Base-by-base conservation (phyloP, 495 filamentous ascomycete genomes). In the Evernia prunastri region DNA sequence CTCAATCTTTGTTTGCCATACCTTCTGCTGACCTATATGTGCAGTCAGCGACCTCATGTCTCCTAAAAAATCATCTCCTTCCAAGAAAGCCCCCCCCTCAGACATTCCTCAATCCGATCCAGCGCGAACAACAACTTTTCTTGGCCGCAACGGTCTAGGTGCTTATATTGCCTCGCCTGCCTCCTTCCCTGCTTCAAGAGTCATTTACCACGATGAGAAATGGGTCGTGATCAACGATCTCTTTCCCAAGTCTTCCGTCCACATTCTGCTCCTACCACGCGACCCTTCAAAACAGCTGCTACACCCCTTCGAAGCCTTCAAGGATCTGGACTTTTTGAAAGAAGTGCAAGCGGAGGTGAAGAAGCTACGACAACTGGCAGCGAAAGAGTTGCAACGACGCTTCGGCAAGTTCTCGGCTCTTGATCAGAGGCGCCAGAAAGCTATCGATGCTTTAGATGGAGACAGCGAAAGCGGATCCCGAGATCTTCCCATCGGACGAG, bases 261-360 rank as follows among this genome's bases (percentile, higher is more conserved):
- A 98, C 74, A 78, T 90, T 0, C 90, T 98, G 18, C 84, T 98
- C 13, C 83, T 98, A 5, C 90, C 92, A 13, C 88, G 92, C 29
- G 83, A 89, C 47, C 73, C 78, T 0, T 66, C 77, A 3, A 86
- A 86, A 69, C 83, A 78, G 65, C 72, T 78, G 13, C 77, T 85
- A 17, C 89, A 95, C 65, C 92, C 92, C 0, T 87, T 92, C 74
- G 84, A 89, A 4, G 91, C 90, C 13, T 86, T 97, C 66, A 75
- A 84, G 25, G 86, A 96, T 72, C 53, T 78, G 12, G 77, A 71
- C 2, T 97, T 97, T 75, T 83, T 96, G 2, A 75, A 74, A n/a
- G 75, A 79, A 27, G 86, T 90, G 27, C 79, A 75, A 20, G 68
- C 73, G 0, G 87, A 93, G 71, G 82, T 82, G 6, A 73, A 70